Conservation (phyloP, 192 early-diverging fungal species). For the Coemansia sp. region DNA sequence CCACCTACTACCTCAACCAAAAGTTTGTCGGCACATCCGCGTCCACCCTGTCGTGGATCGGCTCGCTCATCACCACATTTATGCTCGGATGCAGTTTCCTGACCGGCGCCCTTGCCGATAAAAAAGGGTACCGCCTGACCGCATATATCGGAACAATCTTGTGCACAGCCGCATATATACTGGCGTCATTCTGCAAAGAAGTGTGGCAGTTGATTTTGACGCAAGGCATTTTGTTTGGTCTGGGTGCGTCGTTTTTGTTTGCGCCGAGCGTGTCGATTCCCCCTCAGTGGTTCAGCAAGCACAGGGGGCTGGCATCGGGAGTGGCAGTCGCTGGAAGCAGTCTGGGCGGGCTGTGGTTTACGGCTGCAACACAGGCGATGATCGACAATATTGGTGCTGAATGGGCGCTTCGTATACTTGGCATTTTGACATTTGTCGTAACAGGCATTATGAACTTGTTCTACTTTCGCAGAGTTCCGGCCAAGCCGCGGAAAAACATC, state of each 20-base stretch:
- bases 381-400: constrained; percentile 60
- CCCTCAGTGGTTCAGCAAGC: constrained; percentile 60
- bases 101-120: constrained; percentile 42
- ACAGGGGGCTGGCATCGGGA: constrained; percentile 60
- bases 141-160: constrained; percentile 38
- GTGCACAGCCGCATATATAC: constrained; percentile 30
- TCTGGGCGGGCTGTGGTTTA: constrained; percentile 60
- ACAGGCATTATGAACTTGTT: constrained; percentile 33
- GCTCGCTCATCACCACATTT: constrained; percentile 28
- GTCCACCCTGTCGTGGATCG: constrained; percentile 41
- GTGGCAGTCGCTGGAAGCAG: constrained; percentile 65
- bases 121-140: constrained; percentile 29
- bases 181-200: constrained; percentile 39
- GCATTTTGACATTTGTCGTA: constrained; percentile 51
- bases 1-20: constrained; percentile 45
- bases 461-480: constrained; percentile 40
- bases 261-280: constrained; percentile 60
- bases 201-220: constrained; percentile 73
- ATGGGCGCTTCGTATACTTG: constrained; percentile 72
- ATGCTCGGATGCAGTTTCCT: constrained; percentile 31
- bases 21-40: constrained; percentile 31
- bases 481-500: constrained; percentile 53
- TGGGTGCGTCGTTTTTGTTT: constrained; percentile 58
- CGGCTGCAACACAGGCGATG: constrained; percentile 59
- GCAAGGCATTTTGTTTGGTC: constrained; percentile 64